A percentile compares a stretch with the other conserved stretches of the same genome.
Evolutionary conservation across 2,329 filamentous ascomycete genomes (phyloP).

Genomic region (Pseudogymnoascus sp.): DNA sequence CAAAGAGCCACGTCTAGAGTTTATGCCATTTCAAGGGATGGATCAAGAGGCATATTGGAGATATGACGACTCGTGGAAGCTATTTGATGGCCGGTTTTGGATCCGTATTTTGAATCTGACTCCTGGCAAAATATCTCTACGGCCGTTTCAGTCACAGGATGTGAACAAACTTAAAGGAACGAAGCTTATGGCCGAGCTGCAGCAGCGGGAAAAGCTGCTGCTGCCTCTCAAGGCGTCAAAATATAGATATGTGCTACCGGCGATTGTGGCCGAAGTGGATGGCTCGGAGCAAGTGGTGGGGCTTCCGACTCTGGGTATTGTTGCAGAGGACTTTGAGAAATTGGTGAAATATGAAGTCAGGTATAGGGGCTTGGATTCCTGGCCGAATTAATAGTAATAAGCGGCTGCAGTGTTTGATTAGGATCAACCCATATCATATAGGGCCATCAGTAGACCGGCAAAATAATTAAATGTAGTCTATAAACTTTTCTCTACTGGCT

Average conservation of each 20-base stretch:
- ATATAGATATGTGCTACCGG: constrained; percentile 23
- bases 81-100: constrained; percentile 59
- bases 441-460: not conserved
- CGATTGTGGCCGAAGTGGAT: constrained; percentile 14
- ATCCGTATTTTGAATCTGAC: constrained; percentile 34
- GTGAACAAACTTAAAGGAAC: constrained; percentile 14
- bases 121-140: constrained; percentile 13
- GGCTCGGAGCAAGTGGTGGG: constrained; percentile 18
- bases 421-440: not conserved
- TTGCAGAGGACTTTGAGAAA: not conserved
- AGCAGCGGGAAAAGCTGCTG: not conserved
- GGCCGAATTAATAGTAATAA: not conserved
- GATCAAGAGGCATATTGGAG: constrained; percentile 13
- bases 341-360: constrained; percentile 20
- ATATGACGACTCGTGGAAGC: constrained; percentile 19
- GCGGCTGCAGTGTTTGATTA: not conserved
- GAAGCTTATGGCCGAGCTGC: not conserved
- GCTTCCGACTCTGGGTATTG: constrained; percentile 24
- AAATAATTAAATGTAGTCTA: constrained; percentile 8
- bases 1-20: constrained; percentile 37
- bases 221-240: constrained; percentile 16
- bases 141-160: constrained; percentile 19
- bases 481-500: not conserved
- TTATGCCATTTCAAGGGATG: constrained; percentile 33
- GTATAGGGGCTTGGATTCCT: constrained; percentile 23